Evolutionary conservation across 495 filamentous ascomycete genomes (phyloP), one percentile per base, ranked within the genome.

Genomic region (Hypoxylon fuscum): DNA sequence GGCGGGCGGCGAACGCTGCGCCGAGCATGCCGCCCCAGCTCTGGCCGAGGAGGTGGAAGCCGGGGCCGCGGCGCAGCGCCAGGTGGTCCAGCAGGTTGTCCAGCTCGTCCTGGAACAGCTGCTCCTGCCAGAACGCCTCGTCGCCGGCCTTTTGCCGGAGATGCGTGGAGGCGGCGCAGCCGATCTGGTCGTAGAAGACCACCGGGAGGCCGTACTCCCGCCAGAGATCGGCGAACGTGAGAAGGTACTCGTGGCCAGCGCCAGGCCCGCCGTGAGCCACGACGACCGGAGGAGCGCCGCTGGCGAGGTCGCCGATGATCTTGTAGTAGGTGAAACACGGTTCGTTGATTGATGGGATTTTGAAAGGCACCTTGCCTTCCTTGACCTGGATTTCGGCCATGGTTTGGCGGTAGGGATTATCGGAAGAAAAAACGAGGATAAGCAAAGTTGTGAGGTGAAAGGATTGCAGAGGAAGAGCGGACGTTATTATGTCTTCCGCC

Each of bases 131-230:
- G 68, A 83, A 83, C 0, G 46, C 47, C 8, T 59, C 48, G 40
- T 81, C 77, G 34, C 77, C 77, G 6, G 49, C 59, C 40, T 71
- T 79, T n/a, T 80, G 72, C n/a, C 51, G 68, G 15, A 81, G 69
- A 50, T 74, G 79, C 0, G 82, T 81, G 11, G 74, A 79, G 6
- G 59, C 29, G 14, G 76, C 81, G 56, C 75, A 79, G n/a, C 80
- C 79, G 46, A 85, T 64, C 53, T 85, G 82, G 57, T 83, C 80
- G 60, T 85, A 85, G 55, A 83, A 62, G n/a, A 83, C 67, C 2
- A 82, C 69, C 2, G 81, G 77, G 18, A 76, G 70, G 44, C 52
- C 53, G 47, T 75, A 60, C 20, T 73, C 34, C 9, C 17, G 18
- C 54, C 65, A 55, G 5, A 82, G 67, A 32, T 72, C 68, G 8